phyloP scores from a whole-genome alignment of 2,329 filamentous ascomycete genomes.

The Dothiorella sarmentorum region DNA sequence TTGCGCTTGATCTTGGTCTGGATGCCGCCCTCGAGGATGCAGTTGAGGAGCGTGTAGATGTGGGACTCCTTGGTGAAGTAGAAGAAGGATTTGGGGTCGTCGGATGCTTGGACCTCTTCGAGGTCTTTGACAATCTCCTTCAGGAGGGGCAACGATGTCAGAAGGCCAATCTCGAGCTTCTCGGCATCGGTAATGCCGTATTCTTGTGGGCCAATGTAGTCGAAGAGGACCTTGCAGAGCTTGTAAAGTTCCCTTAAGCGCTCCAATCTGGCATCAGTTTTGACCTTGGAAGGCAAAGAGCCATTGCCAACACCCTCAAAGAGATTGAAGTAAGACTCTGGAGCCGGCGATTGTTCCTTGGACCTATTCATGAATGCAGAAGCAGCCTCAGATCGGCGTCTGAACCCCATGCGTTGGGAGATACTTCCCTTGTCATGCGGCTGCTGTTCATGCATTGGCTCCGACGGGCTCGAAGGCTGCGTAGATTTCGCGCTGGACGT shows the following conservation, averaged over 20 bases:
- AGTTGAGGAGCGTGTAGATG: constrained; percentile 97
- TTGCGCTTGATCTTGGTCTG: constrained; percentile 95
- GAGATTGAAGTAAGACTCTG: constrained; percentile 78
- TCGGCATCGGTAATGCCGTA: constrained; percentile 94
- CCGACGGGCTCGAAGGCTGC: constrained; percentile 27
- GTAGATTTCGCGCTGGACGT: constrained; percentile 25
- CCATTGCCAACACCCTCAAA: constrained; percentile 66
- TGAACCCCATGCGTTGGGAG: constrained; percentile 50
- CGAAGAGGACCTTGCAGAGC: constrained; percentile 89
- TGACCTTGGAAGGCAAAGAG: constrained; percentile 58
- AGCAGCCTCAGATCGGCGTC: constrained; percentile 47
- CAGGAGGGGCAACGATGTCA: constrained; percentile 88
- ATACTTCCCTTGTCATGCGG: constrained; percentile 37
- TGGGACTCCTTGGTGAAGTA: constrained; percentile 99
- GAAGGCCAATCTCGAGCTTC: constrained; percentile 95
- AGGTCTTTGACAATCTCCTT: constrained; percentile 97
- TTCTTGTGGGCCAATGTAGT: constrained; percentile 97
- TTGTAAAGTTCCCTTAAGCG: constrained; percentile 91
- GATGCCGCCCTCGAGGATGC: constrained; percentile 93
- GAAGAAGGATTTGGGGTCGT: constrained; percentile 92
- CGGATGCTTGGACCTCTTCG: constrained; percentile 93
- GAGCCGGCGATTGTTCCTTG: constrained; percentile 14
- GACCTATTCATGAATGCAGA: constrained; percentile 21
- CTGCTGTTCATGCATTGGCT: constrained; percentile 27
- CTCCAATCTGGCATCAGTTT: constrained; percentile 78